phyloP scores from a whole-genome alignment of 2,329 filamentous ascomycete species.

The Eurotiales sp. region DNA sequence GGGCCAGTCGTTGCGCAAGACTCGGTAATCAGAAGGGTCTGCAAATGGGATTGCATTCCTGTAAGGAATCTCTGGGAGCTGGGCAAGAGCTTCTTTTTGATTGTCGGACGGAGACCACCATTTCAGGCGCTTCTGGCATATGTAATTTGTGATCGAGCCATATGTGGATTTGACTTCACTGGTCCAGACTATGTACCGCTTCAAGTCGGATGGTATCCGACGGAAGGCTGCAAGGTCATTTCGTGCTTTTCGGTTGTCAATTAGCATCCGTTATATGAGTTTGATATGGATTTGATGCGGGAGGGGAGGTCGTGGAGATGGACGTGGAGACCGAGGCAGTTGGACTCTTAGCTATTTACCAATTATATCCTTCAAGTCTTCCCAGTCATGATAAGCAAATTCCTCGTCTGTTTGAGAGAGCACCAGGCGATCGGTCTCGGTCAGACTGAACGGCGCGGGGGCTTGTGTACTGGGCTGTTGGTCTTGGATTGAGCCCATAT shows the following conservation, averaged over 20 bases:
- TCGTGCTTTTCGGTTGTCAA: conserved; percentile 28
- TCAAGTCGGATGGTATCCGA: conserved; percentile 56
- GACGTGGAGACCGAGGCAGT: no score
- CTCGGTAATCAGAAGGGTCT: conserved; percentile 51
- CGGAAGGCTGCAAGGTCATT: conserved; percentile 56
- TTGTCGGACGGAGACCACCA: conserved; percentile 42
- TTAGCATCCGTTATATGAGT: background rate
- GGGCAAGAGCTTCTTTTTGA: conserved; percentile 17
- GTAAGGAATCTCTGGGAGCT: conserved; percentile 34
- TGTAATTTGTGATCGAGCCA: conserved; percentile 55
- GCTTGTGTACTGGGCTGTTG: conserved; percentile 16
- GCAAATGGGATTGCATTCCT: conserved; percentile 51
- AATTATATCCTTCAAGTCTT: conserved; percentile 50
- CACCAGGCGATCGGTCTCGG: conserved; percentile 46
- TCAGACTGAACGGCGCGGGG: conserved; percentile 45
- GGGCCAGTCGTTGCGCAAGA: conserved; percentile 62
- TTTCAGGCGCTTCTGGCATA: conserved; percentile 52
- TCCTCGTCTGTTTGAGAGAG: conserved; percentile 52
- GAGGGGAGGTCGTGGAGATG: no score
- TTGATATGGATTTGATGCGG: no score
- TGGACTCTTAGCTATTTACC: no score
- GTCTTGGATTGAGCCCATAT: conserved; percentile 13
- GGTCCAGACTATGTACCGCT: conserved; percentile 59
- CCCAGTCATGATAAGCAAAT: conserved; percentile 51
- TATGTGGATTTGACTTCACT: conserved; percentile 52